Evolutionary conservation across 1,284 basidiomycete genomes (phyloP), one percentile per base, ranked within the genome.

Genomic region (Fomitopsis palustris): DNA sequence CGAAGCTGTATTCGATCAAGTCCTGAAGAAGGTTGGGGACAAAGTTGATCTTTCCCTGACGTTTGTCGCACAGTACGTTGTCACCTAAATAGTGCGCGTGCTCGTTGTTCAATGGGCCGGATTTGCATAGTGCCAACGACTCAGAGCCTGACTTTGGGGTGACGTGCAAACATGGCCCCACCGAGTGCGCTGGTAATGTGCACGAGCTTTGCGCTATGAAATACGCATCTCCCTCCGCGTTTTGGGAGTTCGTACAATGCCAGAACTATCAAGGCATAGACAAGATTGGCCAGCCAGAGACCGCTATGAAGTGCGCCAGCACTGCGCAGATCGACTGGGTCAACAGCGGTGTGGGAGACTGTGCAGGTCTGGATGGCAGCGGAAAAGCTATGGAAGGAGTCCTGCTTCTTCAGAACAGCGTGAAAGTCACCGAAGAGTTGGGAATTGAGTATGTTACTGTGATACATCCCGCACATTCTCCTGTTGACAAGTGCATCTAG

Each of bases 141-240:
- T 80, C 83, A 9, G 88, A 90, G 42, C 74, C 83, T 12, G 77
- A 80, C 52, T 89, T 88, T 68, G 92, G 92, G 16, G 83, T 91
- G 21, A 82, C 77, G 25, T 95, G 93, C 75, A 82, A 81, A 78
- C 93, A 96, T 70, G 93, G 93, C 21, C 75, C 77, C 17, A 73
- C 81, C 51, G 93, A 96, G 74, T 95, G 92, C 67, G 86, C 85
- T n/a, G 93, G 92, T 54, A 93, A 95, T 75, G 83, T 93, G 17
- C 89, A 95, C 63, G 86, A 95, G 70, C 79, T 96, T 25, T 96
- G 93, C 69, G 85, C 86, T 14, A 76, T 78, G 60, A 84, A 84
- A 69, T 79, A 90, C 65, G 77, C 83, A 12, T 71, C 76, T 21
- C 68, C 72, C 31, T 63, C 73, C n/a, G 74, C 75, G 29, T 88